Base-by-base conservation (phyloP, 1,284 basidiomycete species). In the Trichosporon ovoides region DNA sequence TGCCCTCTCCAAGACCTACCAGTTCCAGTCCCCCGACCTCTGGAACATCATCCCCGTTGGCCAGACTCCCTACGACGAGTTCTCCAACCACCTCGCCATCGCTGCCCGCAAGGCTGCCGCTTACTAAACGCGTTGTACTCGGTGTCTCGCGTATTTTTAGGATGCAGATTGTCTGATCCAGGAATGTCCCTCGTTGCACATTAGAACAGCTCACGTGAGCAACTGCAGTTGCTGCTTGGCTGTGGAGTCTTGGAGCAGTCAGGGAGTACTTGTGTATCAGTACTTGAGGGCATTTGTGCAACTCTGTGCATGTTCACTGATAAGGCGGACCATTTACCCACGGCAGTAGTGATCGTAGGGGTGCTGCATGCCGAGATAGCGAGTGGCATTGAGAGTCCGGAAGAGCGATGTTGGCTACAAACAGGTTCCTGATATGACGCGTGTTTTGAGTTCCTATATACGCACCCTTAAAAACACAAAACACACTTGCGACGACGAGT, bases 1-100 rank as follows among this genome's bases (percentile, higher is more conserved):
- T 73, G 95, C 96, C 57, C 91, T 98, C 79, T 91, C 95, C 70
- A 93, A 93, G 86, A 97, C 95, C 66, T 98, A 98, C 80, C 68
- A 74, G 52, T 93, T 96, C 89, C 87, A 98, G 67, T 97, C 94
- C 53, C 95, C 96, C 66, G 93, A 98, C 80, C 84, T 98, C 74
- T 98, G 95, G 95, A 85, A 87, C 73, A 88, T 96, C 76, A 96
- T 97, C 78, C 87, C 92, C 65, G 69, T 73, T 58, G 76, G 76
- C 66, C 88, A 87, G 78, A 84, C 88, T 71, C 92, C 92, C 31
- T 95, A 88, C 82, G 94, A 96, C 78, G 91, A 95, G 82, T 87
- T 91, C 84, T 91, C 89, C 71, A 87, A 85, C 55, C 90, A 94
- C 79, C 83, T 97, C 64, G 88, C 89, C 78, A 83, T 93, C 68